Evolutionary conservation across 176 grass and related monocot genomes (phyloP), one percentile per base, ranked within the genome.

Genomic region (Aegilops speltoides): DNA sequence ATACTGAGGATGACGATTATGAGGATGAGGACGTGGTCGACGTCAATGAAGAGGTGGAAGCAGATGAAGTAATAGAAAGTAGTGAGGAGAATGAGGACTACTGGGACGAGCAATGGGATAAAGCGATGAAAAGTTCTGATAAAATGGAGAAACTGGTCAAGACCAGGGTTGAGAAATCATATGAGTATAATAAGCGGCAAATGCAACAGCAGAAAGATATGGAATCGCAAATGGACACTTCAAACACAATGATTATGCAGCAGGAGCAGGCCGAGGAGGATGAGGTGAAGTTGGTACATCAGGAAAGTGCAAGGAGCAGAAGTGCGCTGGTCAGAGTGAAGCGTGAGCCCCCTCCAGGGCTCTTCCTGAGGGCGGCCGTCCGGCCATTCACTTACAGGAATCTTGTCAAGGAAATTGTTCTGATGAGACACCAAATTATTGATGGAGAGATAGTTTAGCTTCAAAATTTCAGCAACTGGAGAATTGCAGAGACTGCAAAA

Each of bases 371-470:
- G 76, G 93, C 92, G 0, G 83, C 94, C 0, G 97, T 96, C 66
- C 84, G 90, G 19, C 97, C 92, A 33, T 98, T 96, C 82, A 98
- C 90, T 67, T 94, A 94, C 67, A 87, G 94, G 68, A 96, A 96
- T 91, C 93, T 98, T 73, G 94, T 98, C 25, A 94, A 98, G 81
- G 97, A 98, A 67, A 96, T 98, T 73, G 97, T 94, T 65, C 84
- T 96, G 28, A 91, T 91, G 90, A 88, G 97, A 77, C 92, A 98
- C 79, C 68, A 61, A 36, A 98, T 98, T 78, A 77, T 98, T 77
- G 97, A 96, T 16, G 94, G 97, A 22, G 94, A 98, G 78, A 92
- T 93, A 78, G 40, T 64, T 52, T 88, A 87, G 86, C 17, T 77
- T 88, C 41, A 17, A 72, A 82, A 56, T 54, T 9, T 13, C 64